phyloP scores from a whole-genome alignment of 352 stramenopile genomes.

The Globisporangium nagaii region DNA sequence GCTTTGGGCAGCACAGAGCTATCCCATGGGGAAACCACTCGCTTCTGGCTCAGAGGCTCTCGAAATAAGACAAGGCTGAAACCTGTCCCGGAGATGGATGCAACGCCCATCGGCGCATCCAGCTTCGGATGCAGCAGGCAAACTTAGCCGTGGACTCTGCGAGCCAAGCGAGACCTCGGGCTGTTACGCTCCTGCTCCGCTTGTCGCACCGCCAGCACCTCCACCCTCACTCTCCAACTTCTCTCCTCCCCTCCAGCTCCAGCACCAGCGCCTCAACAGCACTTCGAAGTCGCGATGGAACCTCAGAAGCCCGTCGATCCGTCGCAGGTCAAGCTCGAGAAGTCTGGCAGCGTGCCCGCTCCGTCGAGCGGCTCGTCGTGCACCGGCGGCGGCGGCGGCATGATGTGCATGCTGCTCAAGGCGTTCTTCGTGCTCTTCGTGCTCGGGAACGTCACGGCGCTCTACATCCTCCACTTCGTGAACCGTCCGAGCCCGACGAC shows the following conservation, averaged over 20 bases:
- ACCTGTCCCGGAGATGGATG: too few species aligned
- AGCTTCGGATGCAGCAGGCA: too few species aligned
- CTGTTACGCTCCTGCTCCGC: background rate
- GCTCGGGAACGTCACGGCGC: conserved; percentile 46
- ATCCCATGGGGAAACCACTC: too few species aligned
- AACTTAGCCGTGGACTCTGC: too few species aligned
- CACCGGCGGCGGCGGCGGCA: background rate
- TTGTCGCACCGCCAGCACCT: too few species aligned
- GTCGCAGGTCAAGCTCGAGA: conserved; percentile 40
- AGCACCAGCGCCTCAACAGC: background rate
- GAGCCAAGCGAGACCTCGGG: too few species aligned
- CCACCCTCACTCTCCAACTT: conserved; percentile 3
- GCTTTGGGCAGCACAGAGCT: too few species aligned
- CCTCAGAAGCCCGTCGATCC: conserved; percentile 33
- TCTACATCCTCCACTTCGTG: conserved; percentile 65
- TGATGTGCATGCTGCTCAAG: conserved; percentile 19
- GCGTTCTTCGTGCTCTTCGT: conserved; percentile 45
- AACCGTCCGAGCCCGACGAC: conserved; percentile 35
- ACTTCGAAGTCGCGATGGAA: conserved; percentile 17
- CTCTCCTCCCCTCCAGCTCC: background rate
- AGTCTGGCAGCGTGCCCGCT: background rate
- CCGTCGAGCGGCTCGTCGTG: background rate
- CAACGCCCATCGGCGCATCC: too few species aligned
- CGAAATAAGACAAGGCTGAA: too few species aligned
- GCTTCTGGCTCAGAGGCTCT: too few species aligned